A percentile compares a stretch with the other conserved stretches of the same genome.
Evolutionary conservation across 2,329 filamentous ascomycete species (phyloP).

Genomic region (Xylariomycetidae sp.): DNA sequence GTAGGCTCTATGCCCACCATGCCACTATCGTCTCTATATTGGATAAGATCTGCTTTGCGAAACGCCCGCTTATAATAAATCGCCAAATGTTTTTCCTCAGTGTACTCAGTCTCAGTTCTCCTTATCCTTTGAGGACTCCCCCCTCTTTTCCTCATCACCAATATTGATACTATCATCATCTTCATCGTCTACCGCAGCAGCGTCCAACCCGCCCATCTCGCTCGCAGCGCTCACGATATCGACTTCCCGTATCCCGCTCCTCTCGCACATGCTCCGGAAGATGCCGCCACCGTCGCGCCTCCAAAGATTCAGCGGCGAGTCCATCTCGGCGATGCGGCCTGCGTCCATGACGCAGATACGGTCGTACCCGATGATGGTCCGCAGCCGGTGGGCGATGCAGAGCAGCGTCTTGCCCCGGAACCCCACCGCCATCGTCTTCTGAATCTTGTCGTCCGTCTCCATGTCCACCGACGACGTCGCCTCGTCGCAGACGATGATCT

Average conservation of each 20-base stretch:
- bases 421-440: constrained; percentile 76
- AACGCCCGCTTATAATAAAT: neutral
- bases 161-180: too few species aligned
- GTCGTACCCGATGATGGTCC: constrained; percentile 92
- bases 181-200: constrained; percentile 1
- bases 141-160: too few species aligned
- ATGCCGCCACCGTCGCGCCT: constrained; percentile 60
- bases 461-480: constrained; percentile 91
- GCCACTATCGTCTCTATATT: too few species aligned
- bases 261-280: constrained; percentile 85
- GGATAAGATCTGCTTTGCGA: neutral
- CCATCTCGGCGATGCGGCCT: constrained; percentile 82
- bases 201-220: constrained; percentile 20
- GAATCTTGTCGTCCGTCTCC: constrained; percentile 95
- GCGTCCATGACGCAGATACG: constrained; percentile 95
- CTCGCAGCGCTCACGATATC: constrained; percentile 46
- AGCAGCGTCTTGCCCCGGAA: constrained; percentile 85
- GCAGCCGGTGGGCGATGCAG: constrained; percentile 87
- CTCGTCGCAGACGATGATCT: constrained; percentile 96
- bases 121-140: too few species aligned
- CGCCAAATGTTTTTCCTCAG: neutral
- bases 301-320: constrained; percentile 70
- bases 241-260: constrained; percentile 66
- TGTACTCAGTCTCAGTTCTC: too few species aligned
- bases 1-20: too few species aligned